Percentiles rank a stretch among this genome's conserved stretches.
phyloP scores from a whole-genome alignment of 163 green algal genomes.

The Coccomyxa subellipsoidea region DNA sequence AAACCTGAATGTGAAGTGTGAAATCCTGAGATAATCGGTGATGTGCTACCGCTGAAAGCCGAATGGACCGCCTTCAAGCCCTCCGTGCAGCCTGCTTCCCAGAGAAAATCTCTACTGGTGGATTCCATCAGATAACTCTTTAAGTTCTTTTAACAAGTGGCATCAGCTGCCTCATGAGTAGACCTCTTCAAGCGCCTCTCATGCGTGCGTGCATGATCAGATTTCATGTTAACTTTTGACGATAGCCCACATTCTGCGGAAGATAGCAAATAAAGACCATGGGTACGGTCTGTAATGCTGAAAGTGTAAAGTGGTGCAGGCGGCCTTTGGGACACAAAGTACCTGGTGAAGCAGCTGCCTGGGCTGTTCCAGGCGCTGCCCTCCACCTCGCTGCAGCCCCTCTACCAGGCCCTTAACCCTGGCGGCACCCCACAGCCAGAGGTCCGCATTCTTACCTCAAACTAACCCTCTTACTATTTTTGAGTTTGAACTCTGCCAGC shows the following conservation, averaged over 20 bases:
- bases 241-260: too few relatives aligned
- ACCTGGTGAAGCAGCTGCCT: constrained; percentile 47
- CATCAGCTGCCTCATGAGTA: too few relatives aligned
- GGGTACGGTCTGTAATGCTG: not conserved
- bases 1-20: too few relatives aligned
- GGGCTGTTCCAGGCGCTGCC: not conserved
- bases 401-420: not conserved
- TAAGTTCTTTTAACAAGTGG: too few relatives aligned
- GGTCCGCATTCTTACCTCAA: not conserved
- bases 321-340: constrained; percentile 82
- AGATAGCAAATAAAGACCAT: not conserved
- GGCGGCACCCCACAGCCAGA: not conserved
- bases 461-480: not conserved
- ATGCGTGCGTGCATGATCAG: not conserved
- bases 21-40: constrained; percentile 19
- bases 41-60: not conserved
- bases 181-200: not conserved
- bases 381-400: not conserved
- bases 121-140: too few relatives aligned
- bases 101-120: not conserved
- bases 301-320: constrained; percentile 17
- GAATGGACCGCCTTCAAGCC: not conserved
- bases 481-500: too few relatives aligned
- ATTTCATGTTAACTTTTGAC: not conserved
- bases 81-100: not conserved